Base-by-base conservation (phyloP, 352 stramenopile species). In the Pythium brachiatum region DNA sequence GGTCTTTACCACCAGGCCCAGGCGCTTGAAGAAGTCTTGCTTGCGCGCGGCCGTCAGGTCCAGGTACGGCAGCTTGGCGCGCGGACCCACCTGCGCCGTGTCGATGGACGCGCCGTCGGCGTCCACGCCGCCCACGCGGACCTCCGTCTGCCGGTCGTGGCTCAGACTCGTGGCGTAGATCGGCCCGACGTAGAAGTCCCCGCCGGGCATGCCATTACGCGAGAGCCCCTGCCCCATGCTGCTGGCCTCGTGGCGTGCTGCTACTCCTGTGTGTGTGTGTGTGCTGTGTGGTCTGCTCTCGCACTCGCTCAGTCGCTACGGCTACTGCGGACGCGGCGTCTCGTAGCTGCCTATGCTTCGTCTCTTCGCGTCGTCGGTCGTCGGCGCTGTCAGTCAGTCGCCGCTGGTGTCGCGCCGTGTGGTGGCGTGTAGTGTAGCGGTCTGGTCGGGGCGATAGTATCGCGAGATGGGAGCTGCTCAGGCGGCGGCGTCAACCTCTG, bases 101-200 rank as follows among this genome's bases (percentile, higher is more conserved):
- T 89, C 73, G 53, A 64, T 31, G 59, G 38, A 56, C 43, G 65
- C 55, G 34, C 65, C 64, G 31, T 62, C 62, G 7, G 67, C 70
- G 63, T 81, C 74, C 48, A 61, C 43, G 12, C 75, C 81, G 44
- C 73, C 81, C n/a, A 91, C 64, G 29, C 83, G 77, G 9, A 95
- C 83, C 23, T 95, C 83, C 12, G 86, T 95, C 71, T 92, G 83
- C 21, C 86, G 83, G 64, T 95, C 86, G 66, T 95, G 83, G 57
- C 86, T 95, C 44, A 95, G 70, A 43, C 81, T 91, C 36, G 83
- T 92, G 11, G 83, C 85, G 81, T 93, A 92, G 60, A 90, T 89
- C 9, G 83, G 85, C 7, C 82, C 81, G 16, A 89, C 79, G 65
- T 93, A 93, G 53, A 91, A 95, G 64, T 93, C 84, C 15, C 78